Evolutionary conservation across 306 rosid genomes (phyloP), one percentile per base, ranked within the genome.

Genomic region (apple (Malus domestica)): DNA sequence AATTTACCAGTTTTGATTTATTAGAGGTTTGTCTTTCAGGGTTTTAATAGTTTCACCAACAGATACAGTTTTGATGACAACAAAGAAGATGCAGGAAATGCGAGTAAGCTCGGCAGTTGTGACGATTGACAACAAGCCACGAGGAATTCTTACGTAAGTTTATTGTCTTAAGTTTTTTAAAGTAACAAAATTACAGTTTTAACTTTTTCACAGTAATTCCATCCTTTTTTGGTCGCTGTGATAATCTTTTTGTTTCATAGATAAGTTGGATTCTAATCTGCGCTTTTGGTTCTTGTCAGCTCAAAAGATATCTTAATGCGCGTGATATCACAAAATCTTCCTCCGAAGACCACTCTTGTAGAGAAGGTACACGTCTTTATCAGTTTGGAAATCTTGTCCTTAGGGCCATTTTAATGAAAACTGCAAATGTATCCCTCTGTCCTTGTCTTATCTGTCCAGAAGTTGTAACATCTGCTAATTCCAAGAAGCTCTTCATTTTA

Each of bases 291-390:
- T 15, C 81, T 72, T 78, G 60, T 80, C 89, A 96, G 99, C 55
- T 90, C 99, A 72, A 89, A 86, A 85, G 99, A 96, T 85, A 86
- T 96, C 75, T 89, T 96, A 89, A 90, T 90, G 99, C 91, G 99
- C 64, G 90, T 96, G 58, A 80, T 93, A 79, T 89, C 97, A 51
- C 99, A 85, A 76, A 86, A 85, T 81, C 89, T 93, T 78, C 76
- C 89, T 71, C 89, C 99, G 29, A 89, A 86, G 8, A 83, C 89
- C 61, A 91, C 99, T 80, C 89, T 80, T 33, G 91, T 96, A 69
- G 97, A 93, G 84, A 93, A 87, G 99, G 98, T 96, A 87, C 46
- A 45, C 55, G 14, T 78, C 67, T 62, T 49, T 74, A 78, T 80
- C 54, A 72, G 72, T 77, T 45, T 45, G n/a, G 59, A 74, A 20